phyloP scores from a whole-genome alignment of 345 rosid species.

The Ceriops zippeliana region DNA sequence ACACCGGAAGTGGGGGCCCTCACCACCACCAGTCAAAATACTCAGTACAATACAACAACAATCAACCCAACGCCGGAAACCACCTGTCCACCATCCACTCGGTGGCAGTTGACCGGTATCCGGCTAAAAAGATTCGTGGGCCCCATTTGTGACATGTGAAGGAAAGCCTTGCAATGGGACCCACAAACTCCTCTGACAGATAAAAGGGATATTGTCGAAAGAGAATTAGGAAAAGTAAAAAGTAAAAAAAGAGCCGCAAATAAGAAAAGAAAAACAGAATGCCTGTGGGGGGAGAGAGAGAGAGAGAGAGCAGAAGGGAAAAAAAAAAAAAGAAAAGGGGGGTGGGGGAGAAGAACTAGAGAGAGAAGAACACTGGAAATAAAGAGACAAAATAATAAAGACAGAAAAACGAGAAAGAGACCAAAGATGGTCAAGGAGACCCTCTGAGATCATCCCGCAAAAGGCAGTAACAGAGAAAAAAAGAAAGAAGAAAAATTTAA shows the following conservation, averaged over 20 bases:
- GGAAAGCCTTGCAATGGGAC: too few species aligned
- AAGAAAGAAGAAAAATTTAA: conserved; percentile 16
- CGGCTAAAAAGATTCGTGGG: too few species aligned
- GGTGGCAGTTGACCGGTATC: too few species aligned
- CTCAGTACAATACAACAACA: conserved; percentile 10
- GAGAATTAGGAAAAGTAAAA: background rate
- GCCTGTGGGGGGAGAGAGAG: conserved; percentile 18
- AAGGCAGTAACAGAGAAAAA: conserved; percentile 46
- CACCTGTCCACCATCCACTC: too few species aligned
- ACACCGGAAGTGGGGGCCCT: conserved; percentile 38
- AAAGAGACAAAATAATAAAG: conserved; percentile 15
- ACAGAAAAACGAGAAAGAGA: conserved; percentile 22
- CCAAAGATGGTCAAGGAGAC: conserved; percentile 60
- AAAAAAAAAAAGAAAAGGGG: background rate
- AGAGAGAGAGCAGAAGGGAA: background rate
- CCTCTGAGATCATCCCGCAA: conserved; percentile 73
- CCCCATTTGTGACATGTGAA: too few species aligned
- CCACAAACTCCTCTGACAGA: background rate
- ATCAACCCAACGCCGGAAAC: too few species aligned
- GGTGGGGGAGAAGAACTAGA: background rate
- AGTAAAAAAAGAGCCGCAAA: conserved; percentile 6
- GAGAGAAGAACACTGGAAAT: conserved; percentile 11
- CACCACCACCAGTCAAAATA: conserved; percentile 20
- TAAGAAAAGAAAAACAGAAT: conserved; percentile 1
- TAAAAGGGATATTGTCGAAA: background rate